These are phyloP conservation scores for Boechera stricta DNA, from an alignment of 345 rosid species.

Conservation along the genomic window DNA sequence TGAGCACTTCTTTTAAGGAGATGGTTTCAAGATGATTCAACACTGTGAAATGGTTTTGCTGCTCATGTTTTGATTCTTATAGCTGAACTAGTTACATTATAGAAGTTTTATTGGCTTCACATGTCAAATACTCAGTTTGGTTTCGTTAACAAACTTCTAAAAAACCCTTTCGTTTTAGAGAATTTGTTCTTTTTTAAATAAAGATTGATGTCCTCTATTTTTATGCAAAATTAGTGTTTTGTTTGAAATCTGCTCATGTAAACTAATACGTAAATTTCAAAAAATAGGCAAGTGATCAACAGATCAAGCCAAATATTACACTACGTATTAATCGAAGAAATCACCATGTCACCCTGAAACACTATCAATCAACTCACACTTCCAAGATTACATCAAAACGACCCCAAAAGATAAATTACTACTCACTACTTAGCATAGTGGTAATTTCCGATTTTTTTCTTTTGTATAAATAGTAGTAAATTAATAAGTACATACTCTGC, in stretches of 20 bases:
- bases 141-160: constrained; percentile 17
- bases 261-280: no score
- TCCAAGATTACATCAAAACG: background rate
- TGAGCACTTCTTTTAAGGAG: constrained; percentile 1
- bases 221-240: background rate
- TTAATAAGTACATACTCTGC: background rate
- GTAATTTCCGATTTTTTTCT: background rate
- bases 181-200: background rate
- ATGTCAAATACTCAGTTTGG: constrained; percentile 17
- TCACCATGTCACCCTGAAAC: background rate
- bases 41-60: constrained; percentile 27
- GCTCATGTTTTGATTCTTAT: constrained; percentile 9
- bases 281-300: background rate
- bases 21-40: constrained; percentile 22
- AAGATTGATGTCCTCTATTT: background rate
- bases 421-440: background rate
- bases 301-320: background rate
- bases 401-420: background rate
- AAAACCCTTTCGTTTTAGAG: background rate
- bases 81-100: constrained; percentile 15
- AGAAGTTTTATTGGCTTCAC: constrained; percentile 26
- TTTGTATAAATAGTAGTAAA: background rate
- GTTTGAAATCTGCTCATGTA: background rate
- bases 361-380: background rate
- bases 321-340: background rate